Base-by-base conservation (phyloP, 805 yeast species). In the Pichia exigua region DNA sequence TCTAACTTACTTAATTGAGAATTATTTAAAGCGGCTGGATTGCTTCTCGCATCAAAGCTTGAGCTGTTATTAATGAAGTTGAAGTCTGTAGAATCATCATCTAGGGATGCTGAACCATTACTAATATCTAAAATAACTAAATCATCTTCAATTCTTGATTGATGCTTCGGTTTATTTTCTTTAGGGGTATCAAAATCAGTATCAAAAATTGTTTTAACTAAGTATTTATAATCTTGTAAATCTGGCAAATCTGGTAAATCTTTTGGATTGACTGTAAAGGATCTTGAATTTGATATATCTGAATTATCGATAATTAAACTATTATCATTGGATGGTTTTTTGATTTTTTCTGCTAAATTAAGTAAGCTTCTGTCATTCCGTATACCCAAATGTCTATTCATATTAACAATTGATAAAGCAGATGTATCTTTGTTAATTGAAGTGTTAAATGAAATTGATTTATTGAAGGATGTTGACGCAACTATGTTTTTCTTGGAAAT, bases 401-500 rank as follows among this genome's bases (percentile, higher is more conserved):
- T 56, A 38, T 51, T 56, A 20, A 56, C 52, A 20, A 56, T 51
- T 15, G 59, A 56, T 20, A 56, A 49, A 7, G 50, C 32, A 9
- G 52, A 28, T 3, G 59, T 44, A 12, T 48, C 52, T 18, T 54
- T 54, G 48, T 54, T 58, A 24, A 47, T 13, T 35, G 39, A 35
- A 35, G 10, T 17, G 22, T 67, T 70, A 58, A 74, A 76, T 0
- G 79, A 73, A n/a, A 75, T 75, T 0, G 77, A 72, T 61, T 71
- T 75, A 57, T 72, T 76, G 51, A 71, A 76, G 4, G 81, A 73
- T 9, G 80, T 75, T 2, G 81, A 67, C 0, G 70, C 79, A 53
- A 73, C 68, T 5, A 76, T 71, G 8, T 70, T 60, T 4, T 72
- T 70, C 6, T 68, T 64, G 57, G 74, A 28, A 13, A 26, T 20